phyloP scores from a whole-genome alignment of 768 basidiomycete species.

The Amanita pallidorosea region DNA sequence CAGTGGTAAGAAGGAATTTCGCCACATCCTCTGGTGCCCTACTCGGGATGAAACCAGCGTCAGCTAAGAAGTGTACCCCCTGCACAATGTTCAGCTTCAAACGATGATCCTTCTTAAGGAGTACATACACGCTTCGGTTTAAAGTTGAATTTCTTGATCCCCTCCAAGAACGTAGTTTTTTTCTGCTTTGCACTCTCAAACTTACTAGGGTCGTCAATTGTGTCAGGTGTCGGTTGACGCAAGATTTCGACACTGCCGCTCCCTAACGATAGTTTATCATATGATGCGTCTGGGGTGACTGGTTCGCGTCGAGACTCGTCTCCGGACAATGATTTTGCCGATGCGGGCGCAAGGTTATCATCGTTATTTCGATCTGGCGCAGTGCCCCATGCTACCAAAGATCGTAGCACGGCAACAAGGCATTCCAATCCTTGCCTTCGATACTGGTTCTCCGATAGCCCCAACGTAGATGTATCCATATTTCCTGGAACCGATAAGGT shows the following conservation, averaged over 20 bases:
- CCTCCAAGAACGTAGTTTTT: conserved; percentile 90
- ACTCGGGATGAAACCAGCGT: conserved; percentile 77
- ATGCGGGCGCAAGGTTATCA: conserved; percentile 25
- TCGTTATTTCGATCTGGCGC: conserved; percentile 35
- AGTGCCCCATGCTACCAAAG: conserved; percentile 86
- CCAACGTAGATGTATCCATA: conserved; percentile 56
- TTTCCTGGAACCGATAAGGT: conserved; percentile 55
- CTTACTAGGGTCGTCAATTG: conserved; percentile 79
- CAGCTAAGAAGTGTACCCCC: conserved; percentile 85
- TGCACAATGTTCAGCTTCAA: conserved; percentile 16
- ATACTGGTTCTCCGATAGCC: conserved; percentile 74
- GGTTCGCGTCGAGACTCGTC: conserved; percentile 47
- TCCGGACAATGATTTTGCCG: conserved; percentile 31
- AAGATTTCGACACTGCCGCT: conserved; percentile 41
- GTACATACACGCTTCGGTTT: conserved; percentile 86
- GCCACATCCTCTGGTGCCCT: conserved; percentile 72
- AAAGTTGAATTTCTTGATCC: conserved; percentile 96
- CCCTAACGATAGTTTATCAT: conserved; percentile 41
- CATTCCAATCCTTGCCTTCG: conserved; percentile 93
- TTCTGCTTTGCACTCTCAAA: conserved; percentile 96
- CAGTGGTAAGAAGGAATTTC: conserved; percentile 73
- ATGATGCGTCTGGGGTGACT: conserved; percentile 43
- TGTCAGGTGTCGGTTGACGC: conserved; percentile 66
- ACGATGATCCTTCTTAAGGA: not conserved
- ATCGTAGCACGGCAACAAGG: conserved; percentile 78